These are phyloP conservation scores for Pseudocercospora musae DNA, from an alignment of 2,329 filamentous ascomycete genomes.

Conservation along the genomic window DNA sequence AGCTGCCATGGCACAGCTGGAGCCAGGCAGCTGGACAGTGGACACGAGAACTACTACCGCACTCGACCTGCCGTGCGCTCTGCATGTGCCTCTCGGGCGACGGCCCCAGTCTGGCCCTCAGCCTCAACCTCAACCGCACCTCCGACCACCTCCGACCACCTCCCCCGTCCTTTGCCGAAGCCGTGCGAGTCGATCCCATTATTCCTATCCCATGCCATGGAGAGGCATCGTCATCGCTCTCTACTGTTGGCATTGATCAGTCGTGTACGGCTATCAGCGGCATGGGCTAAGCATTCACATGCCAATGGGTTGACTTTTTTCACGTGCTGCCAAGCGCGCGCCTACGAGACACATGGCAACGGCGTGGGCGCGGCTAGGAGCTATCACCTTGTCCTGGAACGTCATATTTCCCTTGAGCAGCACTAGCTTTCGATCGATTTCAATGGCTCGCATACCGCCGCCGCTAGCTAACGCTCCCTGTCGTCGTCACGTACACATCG, in stretches of 20 bases:
- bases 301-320: neutral
- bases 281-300: neutral
- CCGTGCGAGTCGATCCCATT: neutral
- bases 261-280: neutral
- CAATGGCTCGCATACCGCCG: neutral
- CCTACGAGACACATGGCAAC: neutral
- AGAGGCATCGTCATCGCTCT: neutral
- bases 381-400: neutral
- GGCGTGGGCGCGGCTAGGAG: neutral
- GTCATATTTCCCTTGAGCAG: neutral
- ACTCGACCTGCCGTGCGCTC: too few relatives aligned
- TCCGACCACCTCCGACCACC: too few relatives aligned
- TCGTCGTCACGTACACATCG: too few relatives aligned
- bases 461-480: neutral
- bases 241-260: neutral
- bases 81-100: neutral
- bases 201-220: neutral
- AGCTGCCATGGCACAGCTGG: neutral
- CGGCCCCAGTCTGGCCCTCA: neutral
- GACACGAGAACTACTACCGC: too few relatives aligned
- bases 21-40: neutral
- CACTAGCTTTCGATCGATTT: neutral
- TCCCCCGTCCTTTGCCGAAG: neutral
- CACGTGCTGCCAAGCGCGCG: neutral
- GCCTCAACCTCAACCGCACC: neutral